Conservation (phyloP, 2,329 filamentous ascomycete species). For the Pseudohalonectria lignicola region DNA sequence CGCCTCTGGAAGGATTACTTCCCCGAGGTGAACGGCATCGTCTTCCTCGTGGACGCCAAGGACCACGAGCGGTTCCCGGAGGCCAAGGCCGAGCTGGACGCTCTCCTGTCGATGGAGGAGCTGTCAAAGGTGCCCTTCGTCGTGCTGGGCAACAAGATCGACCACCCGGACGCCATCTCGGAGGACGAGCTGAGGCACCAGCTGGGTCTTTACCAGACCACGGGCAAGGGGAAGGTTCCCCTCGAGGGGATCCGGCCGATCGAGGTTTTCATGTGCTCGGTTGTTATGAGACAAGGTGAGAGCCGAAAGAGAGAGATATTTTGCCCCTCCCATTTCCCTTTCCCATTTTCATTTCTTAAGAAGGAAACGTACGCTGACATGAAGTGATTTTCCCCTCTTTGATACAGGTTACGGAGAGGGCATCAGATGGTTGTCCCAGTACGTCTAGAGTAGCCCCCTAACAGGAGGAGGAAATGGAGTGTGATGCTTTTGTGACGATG, state of each 20-base stretch:
- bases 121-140: slow-evolving; percentile 92
- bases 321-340: background rate
- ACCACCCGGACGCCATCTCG: slow-evolving; percentile 88
- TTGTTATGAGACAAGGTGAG: slow-evolving; percentile 90
- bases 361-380: too few relatives aligned
- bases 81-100: slow-evolving; percentile 94
- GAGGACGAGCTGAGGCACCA: slow-evolving; percentile 92
- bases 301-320: slow-evolving; percentile 6
- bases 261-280: slow-evolving; percentile 98
- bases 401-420: slow-evolving; percentile 68
- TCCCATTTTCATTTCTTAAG: too few relatives aligned
- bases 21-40: slow-evolving; percentile 90
- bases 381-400: background rate
- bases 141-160: slow-evolving; percentile 98
- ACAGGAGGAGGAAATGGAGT: too few relatives aligned
- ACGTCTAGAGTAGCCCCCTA: slow-evolving; percentile 61
- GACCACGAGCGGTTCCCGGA: slow-evolving; percentile 91
- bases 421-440: slow-evolving; percentile 87
- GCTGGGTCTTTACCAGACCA: slow-evolving; percentile 90
- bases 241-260: slow-evolving; percentile 84
- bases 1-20: slow-evolving; percentile 97
- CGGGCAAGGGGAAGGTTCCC: slow-evolving; percentile 88
- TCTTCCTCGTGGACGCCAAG: slow-evolving; percentile 96
- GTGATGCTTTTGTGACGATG: too few relatives aligned
- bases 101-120: slow-evolving; percentile 93